phyloP scores from a whole-genome alignment of 371 early-diverging fungal genomes.

The Mortierella sp. region DNA sequence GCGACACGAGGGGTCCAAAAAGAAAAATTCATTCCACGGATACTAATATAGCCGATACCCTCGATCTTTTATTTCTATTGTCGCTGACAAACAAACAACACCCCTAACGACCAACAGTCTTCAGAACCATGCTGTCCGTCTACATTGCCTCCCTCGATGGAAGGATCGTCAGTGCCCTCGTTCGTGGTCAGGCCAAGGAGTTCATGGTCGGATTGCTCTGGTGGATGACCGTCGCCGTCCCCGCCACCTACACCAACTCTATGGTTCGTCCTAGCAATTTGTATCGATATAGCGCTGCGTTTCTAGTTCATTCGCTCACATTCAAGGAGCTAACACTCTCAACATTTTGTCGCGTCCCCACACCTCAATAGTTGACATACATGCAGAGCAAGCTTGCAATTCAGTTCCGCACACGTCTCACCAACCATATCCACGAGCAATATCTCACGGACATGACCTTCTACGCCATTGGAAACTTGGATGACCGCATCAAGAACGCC shows the following conservation, averaged over 20 bases:
- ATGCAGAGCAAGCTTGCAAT: conserved; percentile 89
- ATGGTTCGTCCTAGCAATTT: conserved; percentile 69
- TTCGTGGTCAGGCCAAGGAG: conserved; percentile 80
- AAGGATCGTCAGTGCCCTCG: conserved; percentile 90
- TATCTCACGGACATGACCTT: conserved; percentile 90
- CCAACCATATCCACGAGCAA: conserved; percentile 85
- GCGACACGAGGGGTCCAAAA: not conserved
- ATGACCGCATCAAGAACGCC: conserved; percentile 88
- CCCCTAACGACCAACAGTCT: conserved; percentile 62
- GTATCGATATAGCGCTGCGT: not conserved
- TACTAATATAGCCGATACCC: conserved; percentile 16
- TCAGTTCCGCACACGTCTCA: conserved; percentile 88
- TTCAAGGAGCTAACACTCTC: not conserved
- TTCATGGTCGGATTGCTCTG: conserved; percentile 85
- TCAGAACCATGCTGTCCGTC: conserved; percentile 87
- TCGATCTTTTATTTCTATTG: conserved; percentile 8
- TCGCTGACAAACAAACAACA: conserved; percentile 10
- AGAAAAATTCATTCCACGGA: conserved; percentile 13
- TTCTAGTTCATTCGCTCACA: not conserved
- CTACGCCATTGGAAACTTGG: conserved; percentile 87
- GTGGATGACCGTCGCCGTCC: conserved; percentile 95
- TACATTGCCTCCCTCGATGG: conserved; percentile 95
- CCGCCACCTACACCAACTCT: conserved; percentile 97
- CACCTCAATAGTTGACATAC: conserved; percentile 71
- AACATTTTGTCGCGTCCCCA: not conserved